Base-by-base conservation (phyloP, 768 basidiomycete species). In the Pholiota molesta region DNA sequence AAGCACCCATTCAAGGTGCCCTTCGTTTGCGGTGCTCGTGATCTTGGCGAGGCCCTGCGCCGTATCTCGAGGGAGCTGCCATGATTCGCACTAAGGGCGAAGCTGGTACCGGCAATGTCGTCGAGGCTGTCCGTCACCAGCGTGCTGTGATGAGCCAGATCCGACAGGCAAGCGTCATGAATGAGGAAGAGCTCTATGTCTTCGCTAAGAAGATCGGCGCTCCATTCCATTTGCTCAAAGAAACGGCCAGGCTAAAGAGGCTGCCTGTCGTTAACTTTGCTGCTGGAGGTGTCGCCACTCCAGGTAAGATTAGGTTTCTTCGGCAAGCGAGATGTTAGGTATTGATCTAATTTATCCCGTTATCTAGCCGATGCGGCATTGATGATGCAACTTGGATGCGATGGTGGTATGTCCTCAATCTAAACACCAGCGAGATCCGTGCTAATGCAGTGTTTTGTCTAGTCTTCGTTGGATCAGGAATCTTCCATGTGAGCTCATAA, bases 381-480 rank as follows among this genome's bases (percentile, higher is more conserved):
- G 65, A 97, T 98, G 97, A 99, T 99, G 96, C 95, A 97, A 72
- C 85, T 99, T 37, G 95, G 97, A 37, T 95, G 94, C 74, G 97
- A 97, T 71, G 95, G 96, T 81, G 91, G 95, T 95, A 70, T 64
- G 88, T 74, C 45, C 4, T 2, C 65, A 28, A 5, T 11, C 40
- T 23, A 26, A 55, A 57, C 57, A 45, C 53, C 29, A 35, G 16
- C 45, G 55, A 57, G 42, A 33, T 64, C 60, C 0, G 23, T n/a
- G 37, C 53, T 55, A 37, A 63, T 17, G 11, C 26, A 13, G 7
- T 40, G 28, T 17, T 52, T 49, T 64, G 59, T 60, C 37, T 72
- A 92, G 97, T 99, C 33, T 99, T 99, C 68, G 97, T 99, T 62
- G 97, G 97, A 40, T 97, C 95, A 19, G 97, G 97, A 52, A 96